phyloP scores from a whole-genome alignment of 2,329 filamentous ascomycete genomes.

The Fusarium sp. region DNA sequence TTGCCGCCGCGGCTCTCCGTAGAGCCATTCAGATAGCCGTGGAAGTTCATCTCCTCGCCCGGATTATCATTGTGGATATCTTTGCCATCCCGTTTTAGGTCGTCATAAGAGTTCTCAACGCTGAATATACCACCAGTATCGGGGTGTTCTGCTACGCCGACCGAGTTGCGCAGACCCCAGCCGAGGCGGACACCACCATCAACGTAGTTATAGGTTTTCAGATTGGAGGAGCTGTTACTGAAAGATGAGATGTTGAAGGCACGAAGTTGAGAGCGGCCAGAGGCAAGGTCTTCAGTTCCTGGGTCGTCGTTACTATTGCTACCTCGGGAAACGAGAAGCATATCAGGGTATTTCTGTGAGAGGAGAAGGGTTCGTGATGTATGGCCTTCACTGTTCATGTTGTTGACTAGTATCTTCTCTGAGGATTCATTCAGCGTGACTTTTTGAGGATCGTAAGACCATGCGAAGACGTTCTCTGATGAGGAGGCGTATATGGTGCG shows the following conservation, averaged over 20 bases:
- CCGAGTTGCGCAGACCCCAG: constrained; percentile 80
- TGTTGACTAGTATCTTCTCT: constrained; percentile 64
- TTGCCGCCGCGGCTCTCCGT: constrained; percentile 59
- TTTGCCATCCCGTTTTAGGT: constrained; percentile 66
- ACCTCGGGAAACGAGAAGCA: constrained; percentile 74
- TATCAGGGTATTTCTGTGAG: constrained; percentile 63
- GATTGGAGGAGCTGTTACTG: constrained; percentile 19
- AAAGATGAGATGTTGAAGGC: constrained; percentile 60
- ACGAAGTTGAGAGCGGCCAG: constrained; percentile 75
- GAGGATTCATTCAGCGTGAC: constrained; percentile 57
- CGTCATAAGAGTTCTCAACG: constrained; percentile 79
- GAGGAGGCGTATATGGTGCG: constrained; percentile 69
- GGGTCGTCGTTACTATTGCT: constrained; percentile 72
- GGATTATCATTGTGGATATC: constrained; percentile 77
- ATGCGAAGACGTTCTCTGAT: constrained; percentile 69
- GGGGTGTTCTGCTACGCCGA: constrained; percentile 75
- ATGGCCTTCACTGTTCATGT: constrained; percentile 73
- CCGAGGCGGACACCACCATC: constrained; percentile 65
- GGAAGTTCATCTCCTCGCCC: constrained; percentile 79
- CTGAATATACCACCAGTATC: constrained; percentile 63
- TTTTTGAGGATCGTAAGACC: constrained; percentile 70
- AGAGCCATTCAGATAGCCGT: constrained; percentile 65
- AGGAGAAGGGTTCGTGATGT: constrained; percentile 75
- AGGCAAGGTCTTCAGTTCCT: constrained; percentile 60
- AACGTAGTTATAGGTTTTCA: constrained; percentile 58